These are phyloP conservation scores for Erysimum cheiri DNA, from an alignment of 441 rosid species.

Conservation along the genomic window DNA sequence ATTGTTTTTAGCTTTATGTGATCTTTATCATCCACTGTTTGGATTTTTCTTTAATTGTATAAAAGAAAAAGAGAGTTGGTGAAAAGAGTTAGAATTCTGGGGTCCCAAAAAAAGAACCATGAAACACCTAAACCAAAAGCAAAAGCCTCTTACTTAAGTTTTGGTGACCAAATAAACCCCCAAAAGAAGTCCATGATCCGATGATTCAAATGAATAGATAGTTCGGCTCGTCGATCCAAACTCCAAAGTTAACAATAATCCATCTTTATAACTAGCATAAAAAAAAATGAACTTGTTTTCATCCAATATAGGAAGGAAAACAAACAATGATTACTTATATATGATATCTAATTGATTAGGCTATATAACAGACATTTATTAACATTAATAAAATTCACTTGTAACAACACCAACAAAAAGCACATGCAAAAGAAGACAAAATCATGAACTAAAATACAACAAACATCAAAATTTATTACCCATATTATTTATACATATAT, in stretches of 20 bases:
- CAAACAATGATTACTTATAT: slow-evolving; percentile 15
- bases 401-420: slow-evolving; percentile 22
- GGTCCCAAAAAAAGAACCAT: slow-evolving; percentile 3
- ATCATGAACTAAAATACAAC: slow-evolving; percentile 10
- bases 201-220: not conserved
- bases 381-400: slow-evolving; percentile 26
- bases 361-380: not conserved
- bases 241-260: not conserved
- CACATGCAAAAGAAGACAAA: slow-evolving; percentile 41
- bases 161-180: slow-evolving; percentile 2
- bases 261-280: not conserved
- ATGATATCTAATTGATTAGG: slow-evolving; percentile 17
- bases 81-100: slow-evolving; percentile 28
- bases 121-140: slow-evolving; percentile 4
- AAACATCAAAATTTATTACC: slow-evolving; percentile 23
- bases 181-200: not conserved
- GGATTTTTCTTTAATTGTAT: not conserved
- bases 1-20: slow-evolving; percentile 11
- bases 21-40: slow-evolving; percentile 4
- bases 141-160: slow-evolving; percentile 4
- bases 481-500: slow-evolving; percentile 11
- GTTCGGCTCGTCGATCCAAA: no score
- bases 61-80: slow-evolving; percentile 29
- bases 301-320: not conserved
- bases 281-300: not conserved